Evolutionary conservation across 306 rosid genomes (phyloP).

Genomic region (Malus sylvestris): DNA sequence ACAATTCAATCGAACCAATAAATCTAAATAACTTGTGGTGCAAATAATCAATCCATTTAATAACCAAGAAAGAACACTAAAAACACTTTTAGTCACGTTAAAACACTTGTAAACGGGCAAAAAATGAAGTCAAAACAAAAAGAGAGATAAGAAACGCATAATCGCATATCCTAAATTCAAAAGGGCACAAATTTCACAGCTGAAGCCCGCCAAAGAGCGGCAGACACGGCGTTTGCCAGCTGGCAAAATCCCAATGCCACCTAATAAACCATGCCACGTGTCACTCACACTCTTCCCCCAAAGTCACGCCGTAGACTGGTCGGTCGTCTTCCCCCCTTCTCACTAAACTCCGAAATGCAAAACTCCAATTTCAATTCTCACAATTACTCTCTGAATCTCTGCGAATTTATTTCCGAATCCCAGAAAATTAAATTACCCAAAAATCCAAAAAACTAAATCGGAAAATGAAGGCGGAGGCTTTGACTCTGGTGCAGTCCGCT

Average conservation of each 20-base stretch:
- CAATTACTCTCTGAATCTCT: background rate
- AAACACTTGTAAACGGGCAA: too few relatives aligned
- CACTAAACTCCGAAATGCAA: background rate
- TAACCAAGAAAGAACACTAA: too few relatives aligned
- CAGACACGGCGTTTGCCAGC: background rate
- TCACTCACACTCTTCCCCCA: background rate
- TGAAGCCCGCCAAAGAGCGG: background rate
- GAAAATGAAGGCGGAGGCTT: constrained; percentile 54
- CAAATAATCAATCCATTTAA: too few relatives aligned
- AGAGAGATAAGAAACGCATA: background rate
- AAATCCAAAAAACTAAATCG: background rate
- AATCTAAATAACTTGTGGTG: too few relatives aligned
- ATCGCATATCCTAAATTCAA: background rate
- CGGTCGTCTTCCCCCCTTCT: too few relatives aligned
- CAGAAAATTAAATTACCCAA: background rate
- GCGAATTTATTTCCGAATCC: background rate
- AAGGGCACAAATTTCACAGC: background rate
- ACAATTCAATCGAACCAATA: too few relatives aligned
- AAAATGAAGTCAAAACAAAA: background rate
- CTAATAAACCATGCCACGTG: background rate
- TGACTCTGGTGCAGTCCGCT: constrained; percentile 39
- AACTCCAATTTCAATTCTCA: background rate
- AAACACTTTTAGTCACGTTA: too few relatives aligned
- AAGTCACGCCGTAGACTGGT: background rate
- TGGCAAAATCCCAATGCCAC: background rate